These are phyloP conservation scores for Camelina laxa DNA, from an alignment of 345 rosid genomes.

Conservation along the genomic window DNA sequence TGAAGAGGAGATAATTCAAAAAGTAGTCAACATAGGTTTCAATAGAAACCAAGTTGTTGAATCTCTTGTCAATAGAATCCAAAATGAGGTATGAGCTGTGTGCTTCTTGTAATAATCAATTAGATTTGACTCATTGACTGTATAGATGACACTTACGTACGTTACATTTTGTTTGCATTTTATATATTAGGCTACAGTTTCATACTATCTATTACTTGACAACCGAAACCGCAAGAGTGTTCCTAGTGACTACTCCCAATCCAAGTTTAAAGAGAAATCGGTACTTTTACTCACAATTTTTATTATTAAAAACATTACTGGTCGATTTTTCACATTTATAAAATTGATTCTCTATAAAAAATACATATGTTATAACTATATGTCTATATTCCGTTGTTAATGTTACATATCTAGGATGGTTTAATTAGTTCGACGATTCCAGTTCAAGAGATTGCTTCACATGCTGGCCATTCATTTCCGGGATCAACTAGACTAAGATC, in stretches of 20 bases:
- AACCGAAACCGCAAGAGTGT: conserved; percentile 48
- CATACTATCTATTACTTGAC: conserved; percentile 78
- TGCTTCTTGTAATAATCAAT: conserved; percentile 2
- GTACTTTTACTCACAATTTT: conserved; percentile 43
- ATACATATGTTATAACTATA: background rate
- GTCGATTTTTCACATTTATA: too few species aligned
- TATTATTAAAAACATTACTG: too few species aligned
- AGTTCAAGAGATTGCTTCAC: conserved; percentile 51
- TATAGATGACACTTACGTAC: conserved; percentile 3
- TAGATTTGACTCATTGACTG: background rate
- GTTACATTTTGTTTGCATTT: conserved; percentile 13
- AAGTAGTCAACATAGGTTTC: conserved; percentile 69
- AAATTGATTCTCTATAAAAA: too few species aligned
- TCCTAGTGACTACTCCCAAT: conserved; percentile 60
- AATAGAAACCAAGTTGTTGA: conserved; percentile 60
- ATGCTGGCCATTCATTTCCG: conserved; percentile 45
- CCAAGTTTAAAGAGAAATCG: conserved; percentile 58
- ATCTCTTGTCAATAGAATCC: conserved; percentile 68
- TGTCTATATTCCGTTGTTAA: background rate
- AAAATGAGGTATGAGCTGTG: conserved; percentile 59
- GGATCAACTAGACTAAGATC: background rate
- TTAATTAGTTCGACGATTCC: conserved; percentile 55
- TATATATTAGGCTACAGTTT: conserved; percentile 73
- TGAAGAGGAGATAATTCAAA: conserved; percentile 75
- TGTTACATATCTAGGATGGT: conserved; percentile 49